phyloP scores from a whole-genome alignment of 2,329 filamentous ascomycete species.

The Thermothelomyces thermophilus region DNA sequence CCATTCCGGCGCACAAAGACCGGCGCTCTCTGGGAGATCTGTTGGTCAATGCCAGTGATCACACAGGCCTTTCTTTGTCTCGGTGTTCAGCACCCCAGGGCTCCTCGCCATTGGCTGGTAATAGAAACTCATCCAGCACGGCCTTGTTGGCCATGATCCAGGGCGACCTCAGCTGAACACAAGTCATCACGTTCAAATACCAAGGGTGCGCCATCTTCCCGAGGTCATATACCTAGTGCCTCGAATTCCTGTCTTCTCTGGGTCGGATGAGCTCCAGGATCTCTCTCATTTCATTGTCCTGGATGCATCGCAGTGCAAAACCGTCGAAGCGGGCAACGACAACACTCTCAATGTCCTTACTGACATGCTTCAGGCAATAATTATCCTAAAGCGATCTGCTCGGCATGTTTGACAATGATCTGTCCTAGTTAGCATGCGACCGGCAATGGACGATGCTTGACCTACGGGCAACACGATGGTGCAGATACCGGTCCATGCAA shows the following conservation, averaged over 20 bases:
- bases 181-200: no score
- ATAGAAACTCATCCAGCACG: no score
- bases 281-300: slow-evolving; percentile 11
- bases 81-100: no score
- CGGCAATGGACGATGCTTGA: background rate
- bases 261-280: slow-evolving; percentile 12
- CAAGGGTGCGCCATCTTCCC: no score
- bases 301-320: slow-evolving; percentile 16
- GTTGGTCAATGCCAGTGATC: no score
- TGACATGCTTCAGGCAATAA: slow-evolving; percentile 15
- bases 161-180: no score
- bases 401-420: slow-evolving; percentile 20
- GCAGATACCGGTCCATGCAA: slow-evolving; percentile 19
- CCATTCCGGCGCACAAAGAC: no score
- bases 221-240: no score
- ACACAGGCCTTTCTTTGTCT: no score
- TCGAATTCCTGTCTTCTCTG: slow-evolving; percentile 15
- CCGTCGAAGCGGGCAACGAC: slow-evolving; percentile 16
- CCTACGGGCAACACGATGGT: slow-evolving; percentile 17
- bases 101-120: no score
- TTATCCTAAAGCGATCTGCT: slow-evolving; percentile 16
- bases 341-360: slow-evolving; percentile 19
- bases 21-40: no score
- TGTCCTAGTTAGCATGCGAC: background rate
- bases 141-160: no score